Evolutionary conservation across 2,329 filamentous ascomycete species (phyloP).

Genomic region (Cladophialophora chaetospira): DNA sequence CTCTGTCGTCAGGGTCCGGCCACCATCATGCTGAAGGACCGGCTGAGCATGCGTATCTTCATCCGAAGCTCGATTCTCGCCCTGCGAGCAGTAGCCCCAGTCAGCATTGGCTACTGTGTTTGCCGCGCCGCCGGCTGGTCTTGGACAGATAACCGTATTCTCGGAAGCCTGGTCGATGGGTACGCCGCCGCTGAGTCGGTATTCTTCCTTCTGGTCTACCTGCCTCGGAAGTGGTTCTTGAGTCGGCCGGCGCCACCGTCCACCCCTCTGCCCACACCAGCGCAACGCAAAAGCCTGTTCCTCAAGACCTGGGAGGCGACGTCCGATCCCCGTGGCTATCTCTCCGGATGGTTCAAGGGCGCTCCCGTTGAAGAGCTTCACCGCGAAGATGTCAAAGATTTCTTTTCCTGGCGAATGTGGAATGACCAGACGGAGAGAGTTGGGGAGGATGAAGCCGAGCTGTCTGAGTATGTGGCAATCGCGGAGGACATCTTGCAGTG

Average conservation of each 20-base stretch:
- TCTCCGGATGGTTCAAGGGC: slow-evolving; percentile 67
- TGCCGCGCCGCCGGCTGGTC: background rate
- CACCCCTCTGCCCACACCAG: slow-evolving; percentile 51
- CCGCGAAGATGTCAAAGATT: slow-evolving; percentile 66
- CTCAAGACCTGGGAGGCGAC: slow-evolving; percentile 58
- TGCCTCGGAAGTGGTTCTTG: slow-evolving; percentile 54
- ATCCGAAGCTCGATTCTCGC: background rate
- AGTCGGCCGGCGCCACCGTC: slow-evolving; percentile 49
- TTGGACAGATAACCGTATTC: no score
- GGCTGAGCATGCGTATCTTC: background rate
- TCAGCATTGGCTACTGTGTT: background rate
- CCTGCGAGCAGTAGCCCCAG: background rate
- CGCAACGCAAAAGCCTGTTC: slow-evolving; percentile 59
- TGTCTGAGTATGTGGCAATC: slow-evolving; percentile 57
- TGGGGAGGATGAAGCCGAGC: slow-evolving; percentile 52
- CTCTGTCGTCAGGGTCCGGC: no score
- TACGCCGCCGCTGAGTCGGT: slow-evolving; percentile 48
- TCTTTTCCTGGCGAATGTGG: slow-evolving; percentile 68
- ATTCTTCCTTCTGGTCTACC: slow-evolving; percentile 57
- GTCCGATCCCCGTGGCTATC: slow-evolving; percentile 57
- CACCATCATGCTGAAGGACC: background rate
- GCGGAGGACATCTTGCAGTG: slow-evolving; percentile 57
- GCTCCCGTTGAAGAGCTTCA: slow-evolving; percentile 59
- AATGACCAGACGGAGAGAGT: slow-evolving; percentile 41
- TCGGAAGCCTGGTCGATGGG: background rate